Evolutionary conservation across 768 basidiomycete species (phyloP), one percentile per base, ranked within the genome.

Genomic region (Kwoniella heveanensis): DNA sequence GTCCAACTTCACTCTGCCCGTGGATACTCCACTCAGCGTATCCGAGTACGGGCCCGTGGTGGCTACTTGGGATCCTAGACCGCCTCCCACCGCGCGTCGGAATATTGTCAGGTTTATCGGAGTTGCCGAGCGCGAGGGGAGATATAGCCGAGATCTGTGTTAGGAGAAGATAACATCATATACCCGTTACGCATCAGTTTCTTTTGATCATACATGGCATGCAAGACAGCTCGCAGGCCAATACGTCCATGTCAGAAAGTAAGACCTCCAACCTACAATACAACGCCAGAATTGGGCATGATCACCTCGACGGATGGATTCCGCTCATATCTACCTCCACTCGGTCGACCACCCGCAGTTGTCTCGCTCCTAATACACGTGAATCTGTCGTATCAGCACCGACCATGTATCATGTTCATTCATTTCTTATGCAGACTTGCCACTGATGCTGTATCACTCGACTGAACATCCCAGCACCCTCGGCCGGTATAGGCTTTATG

Each of bases 381-480:
- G 52, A 13, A 27, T 26, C 24, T 26, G 60, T 26, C 32, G n/a
- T n/a, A n/a, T 32, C 32, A 32, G 32, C 13, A 32, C 15, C 5
- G 27, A 24, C 9, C 24, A 21, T 10, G 9, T 30, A 24, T 12
- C n/a, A 17, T 25, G 12, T 13, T 32, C 32, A 6, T 32, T n/a
- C n/a, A n/a, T n/a, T n/a, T n/a, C 9, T 44, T 17, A 8, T 17
- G 25, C 13, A 4, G 29, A 77, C 85, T 55, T 65, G 90, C 94
- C 94, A 98, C 39, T 83, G 80, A 2, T 91, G 92, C n/a, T 82
- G 84, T 1, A 88, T 69, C 0, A 83, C 74, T 68, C 90, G 88
- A 22, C 80, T 81, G 75, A 88, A 95, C 92, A 96, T 91, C 0
- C 93, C 94, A 0, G 92, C 91, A 0, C 92, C 93, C 81, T 98